Base-by-base conservation (phyloP, 257 asterid species). In the Datura wrightii region DNA sequence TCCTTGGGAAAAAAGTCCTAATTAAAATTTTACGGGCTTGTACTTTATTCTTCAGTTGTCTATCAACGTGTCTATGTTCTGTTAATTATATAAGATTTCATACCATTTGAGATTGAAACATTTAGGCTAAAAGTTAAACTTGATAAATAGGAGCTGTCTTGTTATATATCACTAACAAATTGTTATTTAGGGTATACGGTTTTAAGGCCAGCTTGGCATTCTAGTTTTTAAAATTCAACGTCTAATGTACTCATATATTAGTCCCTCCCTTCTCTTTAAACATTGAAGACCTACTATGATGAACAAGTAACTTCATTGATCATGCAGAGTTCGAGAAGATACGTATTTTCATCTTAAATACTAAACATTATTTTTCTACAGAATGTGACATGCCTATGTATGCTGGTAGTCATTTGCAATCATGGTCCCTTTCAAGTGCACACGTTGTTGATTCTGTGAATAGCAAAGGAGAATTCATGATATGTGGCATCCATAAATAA, bases 91-190 rank as follows among this genome's bases (percentile, higher is more conserved):
- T 76, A 31, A 50, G 62, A 48, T 50, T 50, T 55, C 62, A 14
- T 14, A 6, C 46, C 4, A 14, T 76, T 14, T 78, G 48, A 55
- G 3, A 14, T 52, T 2, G 82, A 15, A 31, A 78, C 34, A 78
- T 34, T 78, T 50, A 31, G 63, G 48, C 48, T 31, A 52, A 78
- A 50, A 24, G 24, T 48, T 74, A 14, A 48, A 74, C 24, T 48
- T 74, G 44, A 74, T 48, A 74, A 31, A 31, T 14, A 34, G 41
- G 82, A 52, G 82, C 5, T 15, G 16, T 52, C 63, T 78, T 78
- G 82, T 78, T 78, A 44, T 16, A 41, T 69, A 41, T 70, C 79
- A 70, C 79, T 70, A 70, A 13, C 46, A 31, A 52, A 52, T 52
- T 34, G 60, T 13, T 34, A 2, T 52, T 52, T 52, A 31, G 82